Evolutionary conservation across 208 protist genomes (phyloP), one percentile per base, ranked within the genome.

Genomic region (Herpetomonas tarakana): DNA sequence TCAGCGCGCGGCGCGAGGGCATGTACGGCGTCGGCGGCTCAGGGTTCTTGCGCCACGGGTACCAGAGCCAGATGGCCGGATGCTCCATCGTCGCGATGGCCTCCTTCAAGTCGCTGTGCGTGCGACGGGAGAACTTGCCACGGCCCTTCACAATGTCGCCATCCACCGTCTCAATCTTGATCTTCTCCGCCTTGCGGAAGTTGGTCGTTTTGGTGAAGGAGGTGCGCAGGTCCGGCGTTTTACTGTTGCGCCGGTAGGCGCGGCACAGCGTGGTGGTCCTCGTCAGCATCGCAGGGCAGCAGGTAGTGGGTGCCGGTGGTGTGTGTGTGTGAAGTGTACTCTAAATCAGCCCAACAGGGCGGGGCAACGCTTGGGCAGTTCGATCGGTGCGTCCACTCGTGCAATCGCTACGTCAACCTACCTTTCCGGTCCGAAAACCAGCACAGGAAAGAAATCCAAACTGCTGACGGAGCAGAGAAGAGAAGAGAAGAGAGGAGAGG

Each of bases 11-110:
- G 2, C 83, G 77, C n/a, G 74, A 83, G 4, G 91, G 91, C 84
- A 96, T 92, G 63, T 78, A 81, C 46, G 91, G 91, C 55, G 81
- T 92, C 7, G 91, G 91, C 35, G 86, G 91, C 77, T 96, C 87
- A 0, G 91, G 91, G 67, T 96, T 93, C 68, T 88, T 92, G 58
- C 91, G 84, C 88, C 91, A 96, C 46, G 91, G 91, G 71, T 96
- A 96, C 88, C 91, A 96, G 49, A 93, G 80, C 88, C 91, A 96
- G 52, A 96, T 93, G 16, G 86, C 82, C 1, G 91, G 91, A 61
- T 96, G 86, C 75, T 96, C 87, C 87, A 96, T 96, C 26, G 61
- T 65, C 9, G 64, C 81, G 59, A 96, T 93, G 12, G 76, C 78
- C 44, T 88, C 71, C 64, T 94, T 93, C 19, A 96, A 69, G 12